Percentiles rank a stretch among this genome's conserved stretches.
Evolutionary conservation across 495 filamentous ascomycete genomes (phyloP).

Genomic region (Penicillium coffeae): DNA sequence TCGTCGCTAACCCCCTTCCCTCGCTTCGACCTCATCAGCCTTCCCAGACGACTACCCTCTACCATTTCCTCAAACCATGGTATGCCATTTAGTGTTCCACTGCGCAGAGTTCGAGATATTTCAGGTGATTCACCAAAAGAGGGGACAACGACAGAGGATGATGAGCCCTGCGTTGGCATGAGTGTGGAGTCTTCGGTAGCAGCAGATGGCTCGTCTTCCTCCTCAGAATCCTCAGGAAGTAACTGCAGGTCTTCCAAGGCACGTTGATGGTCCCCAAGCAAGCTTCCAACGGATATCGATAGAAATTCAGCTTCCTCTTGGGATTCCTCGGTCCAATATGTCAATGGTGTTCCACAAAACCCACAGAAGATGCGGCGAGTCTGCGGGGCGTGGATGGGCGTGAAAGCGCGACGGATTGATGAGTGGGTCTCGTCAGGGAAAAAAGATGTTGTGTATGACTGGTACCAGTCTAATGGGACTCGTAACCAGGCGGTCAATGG

Average conservation of each 20-base stretch:
- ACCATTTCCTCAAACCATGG: constrained; percentile 85
- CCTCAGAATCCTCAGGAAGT: constrained; percentile 47
- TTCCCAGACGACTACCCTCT: constrained; percentile 66
- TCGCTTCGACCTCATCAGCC: constrained; percentile 57
- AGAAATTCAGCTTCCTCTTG: constrained; percentile 68
- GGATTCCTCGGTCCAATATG: constrained; percentile 73
- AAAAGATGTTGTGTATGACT: constrained; percentile 64
- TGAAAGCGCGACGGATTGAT: constrained; percentile 69
- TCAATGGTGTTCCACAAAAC: constrained; percentile 79
- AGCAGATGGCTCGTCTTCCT: constrained; percentile 32
- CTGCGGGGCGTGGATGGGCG: constrained; percentile 52
- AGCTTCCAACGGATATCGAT: constrained; percentile 66
- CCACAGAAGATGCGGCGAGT: constrained; percentile 80
- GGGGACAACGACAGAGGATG: constrained; percentile 22
- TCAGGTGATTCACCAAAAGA: constrained; percentile 12
- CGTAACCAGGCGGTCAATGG: constrained; percentile 75
- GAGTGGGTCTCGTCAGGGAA: constrained; percentile 72
- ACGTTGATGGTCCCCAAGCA: constrained; percentile 61
- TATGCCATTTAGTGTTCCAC: constrained; percentile 47
- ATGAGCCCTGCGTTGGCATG: constrained; percentile 4
- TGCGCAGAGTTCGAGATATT: constrained; percentile 26
- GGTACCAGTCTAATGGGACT: constrained; percentile 73
- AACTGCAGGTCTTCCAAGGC: constrained; percentile 66
- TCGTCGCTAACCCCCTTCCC: constrained; percentile 49
- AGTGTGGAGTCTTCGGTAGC: constrained; percentile 7